Evolutionary conservation across 441 rosid genomes (phyloP).

Genomic region (Populus trichocarpa): DNA sequence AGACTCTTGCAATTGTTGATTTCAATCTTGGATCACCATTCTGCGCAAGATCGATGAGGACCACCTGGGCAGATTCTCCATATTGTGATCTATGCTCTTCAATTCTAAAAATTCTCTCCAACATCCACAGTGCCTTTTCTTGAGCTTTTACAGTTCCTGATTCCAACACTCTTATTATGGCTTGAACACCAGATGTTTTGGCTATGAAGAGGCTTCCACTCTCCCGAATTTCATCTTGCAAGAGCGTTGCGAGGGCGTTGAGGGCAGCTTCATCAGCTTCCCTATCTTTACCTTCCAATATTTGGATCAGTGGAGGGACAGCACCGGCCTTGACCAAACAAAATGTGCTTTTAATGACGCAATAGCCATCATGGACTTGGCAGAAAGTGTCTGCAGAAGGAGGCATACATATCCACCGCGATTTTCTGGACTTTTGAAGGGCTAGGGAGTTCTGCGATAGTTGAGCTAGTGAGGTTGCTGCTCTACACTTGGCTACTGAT

Average conservation of each 20-base stretch:
- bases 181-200: constrained; percentile 31
- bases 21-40: constrained; percentile 44
- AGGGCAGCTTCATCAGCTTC: constrained; percentile 58
- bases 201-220: constrained; percentile 50
- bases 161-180: constrained; percentile 40
- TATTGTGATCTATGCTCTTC: constrained; percentile 38
- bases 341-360: constrained; percentile 49
- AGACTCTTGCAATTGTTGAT: constrained; percentile 38
- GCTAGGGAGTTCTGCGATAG: constrained; percentile 53
- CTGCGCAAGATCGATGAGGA: constrained; percentile 61
- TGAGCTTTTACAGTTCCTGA: constrained; percentile 42
- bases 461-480: constrained; percentile 58
- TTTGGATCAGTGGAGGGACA: constrained; percentile 37
- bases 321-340: constrained; percentile 68
- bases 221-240: constrained; percentile 57
- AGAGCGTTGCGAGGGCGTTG: constrained; percentile 45
- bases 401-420: constrained; percentile 45
- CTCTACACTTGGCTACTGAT: constrained; percentile 38
- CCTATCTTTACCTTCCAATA: constrained; percentile 45
- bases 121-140: constrained; percentile 53
- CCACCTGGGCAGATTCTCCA: constrained; percentile 48
- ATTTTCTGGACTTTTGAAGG: constrained; percentile 37
- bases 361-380: constrained; percentile 51
- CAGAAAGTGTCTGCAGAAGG: constrained; percentile 43
- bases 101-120: constrained; percentile 49